A percentile compares a stretch with the other conserved stretches of the same genome.
These are phyloP conservation scores for Huntiella omanensis DNA, from an alignment of 2,329 filamentous ascomycete genomes.

Conservation along the genomic window DNA sequence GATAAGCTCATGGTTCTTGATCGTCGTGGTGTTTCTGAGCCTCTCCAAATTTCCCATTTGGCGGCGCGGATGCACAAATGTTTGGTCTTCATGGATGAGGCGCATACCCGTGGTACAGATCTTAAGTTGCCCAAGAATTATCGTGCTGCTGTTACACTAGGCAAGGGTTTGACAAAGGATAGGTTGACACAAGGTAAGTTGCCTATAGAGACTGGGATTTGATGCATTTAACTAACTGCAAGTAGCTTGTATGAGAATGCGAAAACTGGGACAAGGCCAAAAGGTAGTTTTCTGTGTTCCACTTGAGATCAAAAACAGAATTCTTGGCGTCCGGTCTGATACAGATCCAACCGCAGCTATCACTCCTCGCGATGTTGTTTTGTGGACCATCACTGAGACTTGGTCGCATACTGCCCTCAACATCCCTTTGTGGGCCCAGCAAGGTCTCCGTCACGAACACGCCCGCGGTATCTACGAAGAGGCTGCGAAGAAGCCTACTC, in stretches of 20 bases:
- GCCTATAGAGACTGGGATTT: background rate
- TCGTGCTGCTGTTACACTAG: constrained; percentile 48
- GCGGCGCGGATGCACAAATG: constrained; percentile 35
- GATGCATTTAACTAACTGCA: background rate
- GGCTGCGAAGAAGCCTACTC: constrained; percentile 16
- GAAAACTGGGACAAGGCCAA: constrained; percentile 48
- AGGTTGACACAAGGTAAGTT: constrained; percentile 43
- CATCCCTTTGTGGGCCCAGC: constrained; percentile 40
- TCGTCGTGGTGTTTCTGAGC: constrained; percentile 24
- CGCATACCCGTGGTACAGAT: constrained; percentile 52
- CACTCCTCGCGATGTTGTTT: constrained; percentile 29
- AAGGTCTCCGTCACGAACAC: constrained; percentile 32
- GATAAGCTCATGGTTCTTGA: constrained; percentile 38
- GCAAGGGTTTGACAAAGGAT: constrained; percentile 48
- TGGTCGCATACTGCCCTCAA: constrained; percentile 27
- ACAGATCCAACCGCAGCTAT: constrained; percentile 17
- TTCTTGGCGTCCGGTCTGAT: constrained; percentile 17
- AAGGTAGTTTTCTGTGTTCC: constrained; percentile 42
- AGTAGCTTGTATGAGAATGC: constrained; percentile 51
- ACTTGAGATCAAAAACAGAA: constrained; percentile 37
- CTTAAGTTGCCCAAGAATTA: constrained; percentile 39
- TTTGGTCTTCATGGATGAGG: constrained; percentile 50
- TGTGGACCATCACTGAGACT: constrained; percentile 41
- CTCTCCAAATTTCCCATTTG: constrained; percentile 40
- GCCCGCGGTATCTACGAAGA: constrained; percentile 18